A percentile compares a stretch with the other conserved stretches of the same genome.
These are phyloP conservation scores for Trichoderma gracile DNA, from an alignment of 2,329 filamentous ascomycete genomes.

Conservation along the genomic window DNA sequence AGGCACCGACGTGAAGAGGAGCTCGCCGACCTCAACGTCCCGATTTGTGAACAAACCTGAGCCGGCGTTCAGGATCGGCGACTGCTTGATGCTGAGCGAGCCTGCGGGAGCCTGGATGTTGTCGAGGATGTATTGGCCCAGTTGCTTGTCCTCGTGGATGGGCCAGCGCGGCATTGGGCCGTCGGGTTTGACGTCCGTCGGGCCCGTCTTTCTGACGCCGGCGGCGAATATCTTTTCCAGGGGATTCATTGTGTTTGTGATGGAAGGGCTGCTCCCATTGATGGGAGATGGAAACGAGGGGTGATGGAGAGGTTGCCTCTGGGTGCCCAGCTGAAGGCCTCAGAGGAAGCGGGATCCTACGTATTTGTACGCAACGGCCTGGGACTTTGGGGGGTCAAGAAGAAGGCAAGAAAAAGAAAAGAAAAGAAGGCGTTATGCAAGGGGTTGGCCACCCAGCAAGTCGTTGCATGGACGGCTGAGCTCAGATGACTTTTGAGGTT, in stretches of 20 bases:
- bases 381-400: neutral
- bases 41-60: conserved; percentile 2
- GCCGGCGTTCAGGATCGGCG: neutral
- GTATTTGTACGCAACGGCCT: neutral
- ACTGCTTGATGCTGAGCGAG: conserved; percentile 9
- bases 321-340: neutral
- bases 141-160: conserved; percentile 1
- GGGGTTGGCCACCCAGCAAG: neutral
- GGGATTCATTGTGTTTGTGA: neutral
- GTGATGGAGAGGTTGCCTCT: neutral
- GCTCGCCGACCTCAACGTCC: conserved; percentile 11
- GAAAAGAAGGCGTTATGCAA: conserved; percentile 4
- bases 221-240: conserved; percentile 1
- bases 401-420: neutral
- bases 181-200: neutral
- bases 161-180: neutral
- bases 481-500: neutral
- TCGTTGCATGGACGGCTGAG: conserved; percentile 6
- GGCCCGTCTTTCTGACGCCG: neutral
- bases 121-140: conserved; percentile 17
- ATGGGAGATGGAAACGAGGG: neutral
- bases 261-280: no score
- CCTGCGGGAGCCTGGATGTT: conserved; percentile 2
- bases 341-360: neutral
- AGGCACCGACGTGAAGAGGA: conserved; percentile 17